Conservation (phyloP, 208 protist genomes). For the Histomonas meleagridis region DNA sequence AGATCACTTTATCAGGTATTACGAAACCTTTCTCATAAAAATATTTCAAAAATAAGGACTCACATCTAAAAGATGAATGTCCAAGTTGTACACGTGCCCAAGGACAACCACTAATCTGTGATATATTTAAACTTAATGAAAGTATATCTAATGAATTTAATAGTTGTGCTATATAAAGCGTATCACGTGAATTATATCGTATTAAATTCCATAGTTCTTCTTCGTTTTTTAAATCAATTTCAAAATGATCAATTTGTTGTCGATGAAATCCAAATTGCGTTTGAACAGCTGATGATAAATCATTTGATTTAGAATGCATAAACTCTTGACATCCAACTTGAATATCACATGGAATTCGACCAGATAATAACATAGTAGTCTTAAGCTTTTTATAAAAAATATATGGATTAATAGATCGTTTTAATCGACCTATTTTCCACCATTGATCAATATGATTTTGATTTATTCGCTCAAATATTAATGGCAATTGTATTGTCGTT, state of each 20-base stretch:
- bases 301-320: not conserved
- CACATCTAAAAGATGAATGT: not conserved
- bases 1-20: not conserved
- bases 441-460: not conserved
- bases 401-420: not conserved
- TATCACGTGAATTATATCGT: not conserved
- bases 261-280: not conserved
- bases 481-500: not conserved
- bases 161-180: not conserved
- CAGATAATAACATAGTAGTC: not conserved
- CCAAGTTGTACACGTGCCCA: not conserved
- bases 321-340: not conserved
- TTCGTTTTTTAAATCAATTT: not conserved
- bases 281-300: not conserved
- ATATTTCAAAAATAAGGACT: not conserved
- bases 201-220: not conserved
- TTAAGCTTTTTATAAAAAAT: no score
- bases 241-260: slow-evolving; percentile 21
- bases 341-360: slow-evolving; percentile 23
- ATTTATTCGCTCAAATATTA: not conserved
- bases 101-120: not conserved
- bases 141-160: not conserved
- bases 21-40: not conserved
- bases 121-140: not conserved
- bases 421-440: not conserved